Percentiles rank a stretch among this genome's conserved stretches.
phyloP scores from a whole-genome alignment of 1,284 basidiomycete genomes.

The Volvariella surrecta region DNA sequence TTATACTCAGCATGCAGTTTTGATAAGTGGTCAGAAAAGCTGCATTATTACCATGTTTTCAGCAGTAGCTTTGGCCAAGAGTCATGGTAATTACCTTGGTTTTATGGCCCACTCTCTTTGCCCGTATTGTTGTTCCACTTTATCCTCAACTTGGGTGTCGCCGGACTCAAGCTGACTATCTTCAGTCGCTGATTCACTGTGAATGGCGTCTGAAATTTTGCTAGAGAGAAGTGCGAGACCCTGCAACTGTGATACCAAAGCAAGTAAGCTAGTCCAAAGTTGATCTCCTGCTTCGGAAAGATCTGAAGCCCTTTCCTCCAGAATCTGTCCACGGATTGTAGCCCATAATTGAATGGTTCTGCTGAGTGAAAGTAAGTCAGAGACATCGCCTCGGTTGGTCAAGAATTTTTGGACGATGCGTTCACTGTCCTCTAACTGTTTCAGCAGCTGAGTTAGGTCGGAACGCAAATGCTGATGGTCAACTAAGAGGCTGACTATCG shows the following conservation, averaged over 20 bases:
- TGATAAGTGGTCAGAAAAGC: slow-evolving; percentile 59
- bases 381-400: slow-evolving; percentile 57
- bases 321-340: slow-evolving; percentile 37
- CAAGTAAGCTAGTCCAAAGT: slow-evolving; percentile 49
- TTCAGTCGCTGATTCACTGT: slow-evolving; percentile 15
- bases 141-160: too few species aligned
- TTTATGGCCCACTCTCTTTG: too few species aligned
- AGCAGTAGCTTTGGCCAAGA: too few species aligned
- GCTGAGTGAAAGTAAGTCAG: slow-evolving; percentile 59
- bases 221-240: slow-evolving; percentile 48
- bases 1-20: slow-evolving; percentile 44
- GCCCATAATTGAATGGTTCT: slow-evolving; percentile 54
- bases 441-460: slow-evolving; percentile 56
- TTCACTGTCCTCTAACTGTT: slow-evolving; percentile 61
- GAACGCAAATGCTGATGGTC: slow-evolving; percentile 55
- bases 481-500: slow-evolving; percentile 73
- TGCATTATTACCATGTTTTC: slow-evolving; percentile 20
- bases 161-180: too few species aligned
- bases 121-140: too few species aligned
- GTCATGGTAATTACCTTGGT: too few species aligned
- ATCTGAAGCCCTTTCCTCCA: slow-evolving; percentile 50
- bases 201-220: slow-evolving; percentile 53
- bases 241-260: slow-evolving; percentile 47
- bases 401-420: slow-evolving; percentile 78
- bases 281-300: slow-evolving; percentile 24